These are phyloP conservation scores for Isatis lusitanica DNA, from an alignment of 441 rosid species.

Conservation along the genomic window DNA sequence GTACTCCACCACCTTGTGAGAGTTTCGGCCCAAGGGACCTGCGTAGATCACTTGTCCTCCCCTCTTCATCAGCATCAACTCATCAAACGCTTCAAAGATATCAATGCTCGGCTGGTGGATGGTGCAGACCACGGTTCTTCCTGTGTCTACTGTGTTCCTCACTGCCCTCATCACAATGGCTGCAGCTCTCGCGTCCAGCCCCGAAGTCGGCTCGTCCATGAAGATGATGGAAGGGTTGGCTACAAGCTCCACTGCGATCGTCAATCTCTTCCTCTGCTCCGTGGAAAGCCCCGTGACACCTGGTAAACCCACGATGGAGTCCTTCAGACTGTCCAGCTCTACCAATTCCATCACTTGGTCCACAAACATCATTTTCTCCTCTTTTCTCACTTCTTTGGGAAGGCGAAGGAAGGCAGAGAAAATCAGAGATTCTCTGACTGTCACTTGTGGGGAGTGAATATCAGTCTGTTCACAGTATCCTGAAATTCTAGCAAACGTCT, in stretches of 20 bases:
- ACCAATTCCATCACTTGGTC: constrained; percentile 19
- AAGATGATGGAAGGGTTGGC: constrained; percentile 73
- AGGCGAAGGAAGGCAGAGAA: constrained; percentile 19
- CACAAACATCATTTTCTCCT: constrained; percentile 16
- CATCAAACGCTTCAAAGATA: constrained; percentile 65
- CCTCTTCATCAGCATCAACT: constrained; percentile 20
- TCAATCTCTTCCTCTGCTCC: constrained; percentile 66
- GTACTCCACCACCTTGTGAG: constrained; percentile 15
- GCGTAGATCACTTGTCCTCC: constrained; percentile 20
- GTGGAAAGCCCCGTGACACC: constrained; percentile 30
- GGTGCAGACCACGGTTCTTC: constrained; percentile 72
- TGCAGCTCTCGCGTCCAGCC: constrained; percentile 74
- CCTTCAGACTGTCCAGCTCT: constrained; percentile 8
- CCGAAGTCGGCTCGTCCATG: constrained; percentile 77
- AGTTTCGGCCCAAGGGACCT: constrained; percentile 9
- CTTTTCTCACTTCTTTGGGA: constrained; percentile 4
- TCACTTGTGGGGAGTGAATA: constrained; percentile 18
- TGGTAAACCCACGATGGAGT: constrained; percentile 19
- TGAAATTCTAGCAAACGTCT: constrained; percentile 11
- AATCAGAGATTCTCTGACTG: constrained; percentile 6
- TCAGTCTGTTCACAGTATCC: constrained; percentile 20
- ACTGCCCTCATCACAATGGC: constrained; percentile 75
- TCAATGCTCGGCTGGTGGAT: constrained; percentile 76
- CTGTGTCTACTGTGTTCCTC: constrained; percentile 63
- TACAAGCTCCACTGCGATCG: constrained; percentile 71